Percentiles rank a stretch among this genome's conserved stretches.
These are phyloP conservation scores for Trichomonascaceae sp. DNA, from an alignment of 1,139 yeast genomes.

Conservation along the genomic window DNA sequence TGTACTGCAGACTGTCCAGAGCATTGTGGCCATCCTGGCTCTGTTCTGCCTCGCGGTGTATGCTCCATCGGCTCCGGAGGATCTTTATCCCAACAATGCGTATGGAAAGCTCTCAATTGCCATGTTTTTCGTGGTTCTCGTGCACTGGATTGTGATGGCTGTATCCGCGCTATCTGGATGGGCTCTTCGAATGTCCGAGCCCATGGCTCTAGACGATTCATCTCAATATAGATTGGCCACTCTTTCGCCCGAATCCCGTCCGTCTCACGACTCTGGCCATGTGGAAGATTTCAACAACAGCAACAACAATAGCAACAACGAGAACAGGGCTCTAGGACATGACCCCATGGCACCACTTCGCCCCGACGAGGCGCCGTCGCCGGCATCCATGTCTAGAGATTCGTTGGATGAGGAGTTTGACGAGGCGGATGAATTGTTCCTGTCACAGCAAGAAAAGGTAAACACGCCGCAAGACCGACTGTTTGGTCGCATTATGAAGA, in stretches of 20 bases:
- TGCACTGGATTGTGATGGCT: constrained; percentile 44
- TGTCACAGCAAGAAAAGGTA: constrained; percentile 4
- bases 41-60: constrained; percentile 49
- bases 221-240: constrained; percentile 22
- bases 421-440: constrained; percentile 8
- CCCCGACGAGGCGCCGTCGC: constrained; percentile 2
- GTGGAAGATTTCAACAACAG: constrained; percentile 9
- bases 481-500: constrained; percentile 14
- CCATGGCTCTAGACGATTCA: constrained; percentile 23
- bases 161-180: constrained; percentile 31
- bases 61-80: constrained; percentile 43
- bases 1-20: constrained; percentile 41
- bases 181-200: constrained; percentile 21
- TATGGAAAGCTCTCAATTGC: constrained; percentile 56
- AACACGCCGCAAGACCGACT: constrained; percentile 8
- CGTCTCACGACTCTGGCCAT: constrained; percentile 19
- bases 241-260: constrained; percentile 9
- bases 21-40: constrained; percentile 35
- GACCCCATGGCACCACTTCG: neutral
- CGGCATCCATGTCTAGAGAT: neutral
- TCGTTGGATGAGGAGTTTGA: constrained; percentile 4
- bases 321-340: no score
- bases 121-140: constrained; percentile 37
- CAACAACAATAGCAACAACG: constrained; percentile 2
- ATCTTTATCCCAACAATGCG: constrained; percentile 64